A percentile compares a stretch with the other conserved stretches of the same genome.
phyloP scores from a whole-genome alignment of 331 rosid genomes.

The Ulmus americana region DNA sequence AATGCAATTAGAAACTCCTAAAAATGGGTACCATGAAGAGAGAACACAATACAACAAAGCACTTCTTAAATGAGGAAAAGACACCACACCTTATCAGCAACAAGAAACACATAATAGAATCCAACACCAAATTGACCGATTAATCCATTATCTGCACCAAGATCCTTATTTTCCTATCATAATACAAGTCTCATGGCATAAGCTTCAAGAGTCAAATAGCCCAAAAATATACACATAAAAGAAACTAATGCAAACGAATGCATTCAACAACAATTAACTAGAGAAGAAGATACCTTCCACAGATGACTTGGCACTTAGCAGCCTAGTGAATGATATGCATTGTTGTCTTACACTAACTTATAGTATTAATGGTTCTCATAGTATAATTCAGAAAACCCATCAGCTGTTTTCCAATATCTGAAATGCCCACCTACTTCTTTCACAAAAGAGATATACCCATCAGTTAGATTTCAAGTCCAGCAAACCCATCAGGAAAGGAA shows the following conservation, averaged over 20 bases:
- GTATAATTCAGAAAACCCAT: too few species aligned
- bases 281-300: conserved; percentile 47
- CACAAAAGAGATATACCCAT: too few species aligned
- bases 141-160: conserved; percentile 82
- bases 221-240: not conserved
- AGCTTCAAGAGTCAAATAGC: not conserved
- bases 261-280: not conserved
- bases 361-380: too few species aligned
- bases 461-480: too few species aligned
- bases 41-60: not conserved
- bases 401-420: too few species aligned
- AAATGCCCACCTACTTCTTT: too few species aligned
- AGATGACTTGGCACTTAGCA: too few species aligned
- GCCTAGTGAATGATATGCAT: too few species aligned
- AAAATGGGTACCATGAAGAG: not conserved
- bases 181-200: not conserved
- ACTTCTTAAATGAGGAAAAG: conserved; percentile 7
- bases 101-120: conserved; percentile 94
- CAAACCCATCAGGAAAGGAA: too few species aligned
- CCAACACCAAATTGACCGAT: conserved; percentile 99
- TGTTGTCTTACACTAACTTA: too few species aligned
- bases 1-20: conserved; percentile 24
- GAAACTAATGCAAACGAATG: conserved; percentile 2
- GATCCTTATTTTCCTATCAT: conserved; percentile 77
- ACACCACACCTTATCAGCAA: conserved; percentile 69